Base-by-base conservation (phyloP, 768 basidiomycete genomes). In the Omphalotus guepiniiformis region DNA sequence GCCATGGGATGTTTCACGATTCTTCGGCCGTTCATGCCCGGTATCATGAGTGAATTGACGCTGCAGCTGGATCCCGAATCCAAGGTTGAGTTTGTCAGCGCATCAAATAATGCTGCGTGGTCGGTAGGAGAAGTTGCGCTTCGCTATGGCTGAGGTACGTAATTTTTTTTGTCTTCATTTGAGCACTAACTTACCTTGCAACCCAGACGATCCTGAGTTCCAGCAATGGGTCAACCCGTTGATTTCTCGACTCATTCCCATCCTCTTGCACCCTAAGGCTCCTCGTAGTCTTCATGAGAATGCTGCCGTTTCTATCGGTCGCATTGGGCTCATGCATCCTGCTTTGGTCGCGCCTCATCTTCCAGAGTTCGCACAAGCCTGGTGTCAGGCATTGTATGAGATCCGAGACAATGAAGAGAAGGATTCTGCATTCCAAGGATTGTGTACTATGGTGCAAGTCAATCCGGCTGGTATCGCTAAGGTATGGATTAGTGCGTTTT, bases 321-420 rank as follows among this genome's bases (percentile, higher is more conserved):
- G 95, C 23, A 85, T 98, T 48, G 94, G 95, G 6, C 73, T 97
- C 49, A 92, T 93, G 73, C 93, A 93, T 60, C 95, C 95, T 0
- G 65, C 69, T 18, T 65, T 89, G 16, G 91, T 97, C 39, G 92
- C 95, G 13, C 92, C 93, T 21, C 84, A 93, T 59, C 70, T 97
- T 23, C 76, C 82, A 0, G 85, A 87, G 55, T 97, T 98, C 66
- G 93, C 93, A 4, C 88, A 91, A 63, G 83, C 88, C 12, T 99
- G 95, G 95, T 95, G 94, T 65, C 88, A 90, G 58, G 93, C 94
- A 6, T 71, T 99, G 47, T 93, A 93, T 62, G 96, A 98, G 67
- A 99, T 99, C 64, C 85, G 95, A 53, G 95, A 99, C 59, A 99
- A 98, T 58, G 94, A 98, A 58, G 95, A 99, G 73, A 99, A 98